Evolutionary conservation across 768 basidiomycete genomes (phyloP).

Genomic region (Amanita exitialis): DNA sequence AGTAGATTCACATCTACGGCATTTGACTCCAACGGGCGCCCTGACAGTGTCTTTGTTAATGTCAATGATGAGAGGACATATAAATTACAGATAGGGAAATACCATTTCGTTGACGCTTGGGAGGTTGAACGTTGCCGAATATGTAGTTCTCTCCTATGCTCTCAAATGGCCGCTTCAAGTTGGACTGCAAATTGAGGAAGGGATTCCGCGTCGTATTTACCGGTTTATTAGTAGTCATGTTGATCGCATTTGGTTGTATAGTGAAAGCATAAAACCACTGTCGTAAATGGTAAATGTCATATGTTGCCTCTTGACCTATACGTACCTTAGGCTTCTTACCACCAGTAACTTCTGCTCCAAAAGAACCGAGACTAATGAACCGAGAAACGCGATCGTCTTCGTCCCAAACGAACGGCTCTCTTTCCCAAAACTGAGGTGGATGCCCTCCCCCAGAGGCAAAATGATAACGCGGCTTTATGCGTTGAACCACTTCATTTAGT

Average conservation of each 20-base stretch:
- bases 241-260: conserved; percentile 46
- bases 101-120: conserved; percentile 54
- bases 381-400: conserved; percentile 59
- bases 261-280: conserved; percentile 99
- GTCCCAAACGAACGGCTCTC: conserved; percentile 86
- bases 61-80: conserved; percentile 4
- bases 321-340: conserved; percentile 82
- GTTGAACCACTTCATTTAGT: conserved; percentile 53
- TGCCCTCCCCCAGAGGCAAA: conserved; percentile 60
- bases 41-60: conserved; percentile 28
- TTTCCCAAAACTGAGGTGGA: conserved; percentile 86
- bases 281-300: conserved; percentile 5
- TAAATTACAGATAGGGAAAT: neutral
- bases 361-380: conserved; percentile 83
- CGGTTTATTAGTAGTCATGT: conserved; percentile 31
- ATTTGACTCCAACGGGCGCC: conserved; percentile 66
- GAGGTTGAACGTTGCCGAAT: conserved; percentile 52
- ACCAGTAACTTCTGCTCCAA: conserved; percentile 51
- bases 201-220: conserved; percentile 66
- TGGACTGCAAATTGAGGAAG: conserved; percentile 33
- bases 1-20: conserved; percentile 64
- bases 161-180: conserved; percentile 47
- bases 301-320: conserved; percentile 7
- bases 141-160: conserved; percentile 53
- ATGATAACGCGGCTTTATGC: conserved; percentile 79